These are phyloP conservation scores for Diaporthe capsici DNA, from an alignment of 2,329 filamentous ascomycete species.

Conservation along the genomic window DNA sequence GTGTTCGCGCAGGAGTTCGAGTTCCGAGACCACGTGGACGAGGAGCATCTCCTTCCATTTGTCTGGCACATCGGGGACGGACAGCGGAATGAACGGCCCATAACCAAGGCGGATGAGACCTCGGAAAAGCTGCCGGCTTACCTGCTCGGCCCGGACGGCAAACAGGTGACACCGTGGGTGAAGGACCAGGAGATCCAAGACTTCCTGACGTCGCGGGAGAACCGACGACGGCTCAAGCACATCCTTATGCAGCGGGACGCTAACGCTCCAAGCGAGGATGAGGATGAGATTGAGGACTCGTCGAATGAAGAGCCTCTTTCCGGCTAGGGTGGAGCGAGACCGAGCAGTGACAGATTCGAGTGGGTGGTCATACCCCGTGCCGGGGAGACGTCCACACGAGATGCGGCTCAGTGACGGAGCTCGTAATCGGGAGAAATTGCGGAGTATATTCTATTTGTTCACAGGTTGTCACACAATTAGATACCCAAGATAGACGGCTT, in stretches of 20 bases:
- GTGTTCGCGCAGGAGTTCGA: constrained; percentile 46
- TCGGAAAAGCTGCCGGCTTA: constrained; percentile 58
- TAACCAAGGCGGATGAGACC: constrained; percentile 27
- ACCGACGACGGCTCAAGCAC: constrained; percentile 60
- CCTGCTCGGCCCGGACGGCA: constrained; percentile 65
- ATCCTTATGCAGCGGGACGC: constrained; percentile 60
- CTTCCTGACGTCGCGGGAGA: constrained; percentile 58
- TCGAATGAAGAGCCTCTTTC: constrained; percentile 1
- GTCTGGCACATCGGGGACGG: constrained; percentile 74
- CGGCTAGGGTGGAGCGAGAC: constrained; percentile 19
- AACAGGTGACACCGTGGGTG: constrained; percentile 72
- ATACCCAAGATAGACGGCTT: constrained; percentile 1
- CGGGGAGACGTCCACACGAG: constrained; percentile 6
- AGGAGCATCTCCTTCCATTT: constrained; percentile 66
- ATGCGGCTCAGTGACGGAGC: constrained; percentile 16
- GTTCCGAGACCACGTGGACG: constrained; percentile 67
- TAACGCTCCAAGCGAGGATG: constrained; percentile 60
- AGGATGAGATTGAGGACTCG: constrained; percentile 47
- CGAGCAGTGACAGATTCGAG: not conserved
- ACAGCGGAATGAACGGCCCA: constrained; percentile 57
- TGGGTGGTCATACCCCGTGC: not conserved
- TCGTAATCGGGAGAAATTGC: constrained; percentile 25
- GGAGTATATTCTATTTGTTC: not conserved
- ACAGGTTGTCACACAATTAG: not conserved
- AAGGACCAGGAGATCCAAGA: constrained; percentile 66